phyloP scores from a whole-genome alignment of 345 rosid species.

The Triadica sebifera region DNA sequence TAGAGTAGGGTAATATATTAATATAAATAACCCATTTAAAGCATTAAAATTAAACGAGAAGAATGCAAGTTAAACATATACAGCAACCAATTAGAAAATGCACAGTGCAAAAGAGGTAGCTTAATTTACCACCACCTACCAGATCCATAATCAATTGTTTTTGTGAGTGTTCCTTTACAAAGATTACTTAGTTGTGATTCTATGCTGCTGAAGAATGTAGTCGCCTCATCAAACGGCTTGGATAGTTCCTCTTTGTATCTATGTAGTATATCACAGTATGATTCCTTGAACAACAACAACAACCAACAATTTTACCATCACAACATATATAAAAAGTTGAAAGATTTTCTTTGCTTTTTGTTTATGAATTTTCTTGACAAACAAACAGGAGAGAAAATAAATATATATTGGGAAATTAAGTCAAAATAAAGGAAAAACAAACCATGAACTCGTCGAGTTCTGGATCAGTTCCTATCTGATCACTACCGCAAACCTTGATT shows the following conservation, averaged over 20 bases:
- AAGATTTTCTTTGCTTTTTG: background rate
- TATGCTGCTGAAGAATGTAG: conserved; percentile 52
- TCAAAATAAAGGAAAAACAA: background rate
- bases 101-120: background rate
- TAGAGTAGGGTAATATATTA: too few relatives aligned
- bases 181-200: conserved; percentile 59
- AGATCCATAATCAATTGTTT: conserved; percentile 32
- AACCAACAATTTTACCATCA: too few relatives aligned
- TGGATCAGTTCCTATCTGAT: conserved; percentile 61
- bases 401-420: background rate
- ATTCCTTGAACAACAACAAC: conserved; percentile 36
- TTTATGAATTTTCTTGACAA: conserved; percentile 5
- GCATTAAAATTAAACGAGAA: too few relatives aligned
- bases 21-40: too few relatives aligned
- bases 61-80: too few relatives aligned
- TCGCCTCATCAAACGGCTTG: conserved; percentile 59
- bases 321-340: background rate
- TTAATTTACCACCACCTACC: conserved; percentile 31
- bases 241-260: conserved; percentile 62
- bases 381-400: background rate
- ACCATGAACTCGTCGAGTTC: conserved; percentile 75
- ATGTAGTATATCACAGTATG: conserved; percentile 56
- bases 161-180: conserved; percentile 39
- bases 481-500: conserved; percentile 19
- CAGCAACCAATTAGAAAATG: conserved; percentile 12